Percentiles rank a stretch among this genome's conserved stretches.
phyloP scores from a whole-genome alignment of 139 green algal species.

The Auxenochlorella pyrenoidosa region DNA sequence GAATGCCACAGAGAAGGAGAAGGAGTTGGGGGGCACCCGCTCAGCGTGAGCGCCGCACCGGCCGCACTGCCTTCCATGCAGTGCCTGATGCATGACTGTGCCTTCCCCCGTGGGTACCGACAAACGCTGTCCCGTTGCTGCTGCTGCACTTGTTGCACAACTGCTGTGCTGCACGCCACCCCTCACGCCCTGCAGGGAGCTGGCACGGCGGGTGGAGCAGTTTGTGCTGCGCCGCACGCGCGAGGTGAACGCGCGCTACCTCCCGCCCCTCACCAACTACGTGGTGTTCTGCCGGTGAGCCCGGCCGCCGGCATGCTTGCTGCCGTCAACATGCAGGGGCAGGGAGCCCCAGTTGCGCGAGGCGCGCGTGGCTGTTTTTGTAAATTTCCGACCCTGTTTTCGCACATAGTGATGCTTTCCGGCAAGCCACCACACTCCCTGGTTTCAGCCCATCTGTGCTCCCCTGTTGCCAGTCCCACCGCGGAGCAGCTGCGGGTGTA shows the following conservation, averaged over 20 bases:
- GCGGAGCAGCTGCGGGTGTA: slow-evolving; percentile 71
- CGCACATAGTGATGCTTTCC: too few species aligned
- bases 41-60: slow-evolving; percentile 45
- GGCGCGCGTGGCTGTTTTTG: too few species aligned
- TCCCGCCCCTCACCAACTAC: slow-evolving; percentile 76
- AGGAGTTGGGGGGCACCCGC: slow-evolving; percentile 64
- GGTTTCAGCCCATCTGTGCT: too few species aligned
- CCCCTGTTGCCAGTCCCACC: slow-evolving; percentile 36
- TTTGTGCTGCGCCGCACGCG: slow-evolving; percentile 81
- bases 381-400: too few species aligned
- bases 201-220: slow-evolving; percentile 59
- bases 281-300: slow-evolving; percentile 75
- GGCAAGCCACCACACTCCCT: too few species aligned
- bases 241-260: slow-evolving; percentile 74
- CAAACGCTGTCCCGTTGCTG: too few species aligned
- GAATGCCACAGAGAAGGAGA: slow-evolving; percentile 65
- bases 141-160: background rate
- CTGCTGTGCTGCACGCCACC: background rate
- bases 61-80: background rate
- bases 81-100: too few species aligned
- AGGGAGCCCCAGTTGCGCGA: too few species aligned
- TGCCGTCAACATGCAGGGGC: too few species aligned
- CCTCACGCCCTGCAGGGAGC: slow-evolving; percentile 57
- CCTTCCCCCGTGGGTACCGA: too few species aligned
- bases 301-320: too few species aligned